Base-by-base conservation (phyloP, 2,329 filamentous ascomycete species). In the Teratosphaeria nubilosa region DNA sequence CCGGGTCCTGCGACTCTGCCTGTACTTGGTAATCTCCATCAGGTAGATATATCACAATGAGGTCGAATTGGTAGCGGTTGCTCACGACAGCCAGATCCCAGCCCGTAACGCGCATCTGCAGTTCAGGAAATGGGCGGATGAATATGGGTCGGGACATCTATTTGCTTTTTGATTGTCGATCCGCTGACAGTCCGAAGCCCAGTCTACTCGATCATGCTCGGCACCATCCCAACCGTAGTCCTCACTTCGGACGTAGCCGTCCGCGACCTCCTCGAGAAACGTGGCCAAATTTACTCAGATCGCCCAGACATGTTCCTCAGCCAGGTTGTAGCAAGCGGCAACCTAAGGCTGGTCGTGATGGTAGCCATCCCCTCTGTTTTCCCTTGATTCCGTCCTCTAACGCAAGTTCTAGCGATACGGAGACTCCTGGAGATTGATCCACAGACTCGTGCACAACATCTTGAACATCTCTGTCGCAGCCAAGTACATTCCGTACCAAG, bases 401-500 rank as follows among this genome's bases (percentile, higher is more conserved):
- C 34, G 16, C 34, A 37, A 13, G 34, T 4, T 13, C 16, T 16
- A 37, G 34, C 34, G 34, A 37, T 37, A 37, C 34, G 34, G 34
- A 6, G 34, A 37, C 34, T 37, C 34, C 34, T 37, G 34, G 34
- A 37, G 72, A 10, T 67, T 68, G 63, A 62, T 71, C 30, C 70
- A 73, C 13, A 73, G 71, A 56, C 67, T 75, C 62, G 63, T 76
- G 2, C 79, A 81, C 63, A 70, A 68, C 2, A 70, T 79, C 1
- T 74, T 82, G 30, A 80, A 81, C 60, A 67, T 78, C 55, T 75
- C 70, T 0, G 72, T 74, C 0, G 74, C 78, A 3, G 48, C 34
- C 20, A 60, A 60, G 9, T 84, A 84, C 58, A 73, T 82, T 1
- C 75, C 77, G 1, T 83, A 82, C 61, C 80, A 83, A 62, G 75